These are phyloP conservation scores for Eucalyptus caleyi DNA, from an alignment of 345 rosid species.

Conservation along the genomic window DNA sequence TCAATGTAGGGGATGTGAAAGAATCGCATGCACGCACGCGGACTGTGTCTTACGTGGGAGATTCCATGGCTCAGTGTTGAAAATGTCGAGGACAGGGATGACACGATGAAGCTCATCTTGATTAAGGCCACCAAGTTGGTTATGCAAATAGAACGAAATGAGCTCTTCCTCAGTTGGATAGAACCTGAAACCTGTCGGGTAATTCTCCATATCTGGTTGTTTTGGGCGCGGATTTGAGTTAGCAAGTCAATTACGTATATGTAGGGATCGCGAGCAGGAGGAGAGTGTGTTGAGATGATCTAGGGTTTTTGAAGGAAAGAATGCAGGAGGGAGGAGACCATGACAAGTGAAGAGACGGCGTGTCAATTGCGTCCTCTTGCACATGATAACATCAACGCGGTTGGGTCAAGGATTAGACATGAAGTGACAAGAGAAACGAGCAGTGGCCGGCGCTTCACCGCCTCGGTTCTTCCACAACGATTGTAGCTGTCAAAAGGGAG, in stretches of 20 bases:
- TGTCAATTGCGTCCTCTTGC: background rate
- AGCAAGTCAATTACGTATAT: background rate
- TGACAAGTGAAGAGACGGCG: background rate
- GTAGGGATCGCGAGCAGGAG: background rate
- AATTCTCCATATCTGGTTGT: background rate
- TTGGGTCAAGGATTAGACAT: background rate
- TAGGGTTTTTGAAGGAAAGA: no score
- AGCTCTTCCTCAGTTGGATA: conserved; percentile 1
- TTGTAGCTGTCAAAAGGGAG: background rate
- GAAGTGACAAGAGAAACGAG: no score
- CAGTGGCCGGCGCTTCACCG: background rate
- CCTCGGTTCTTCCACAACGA: background rate
- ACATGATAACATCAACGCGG: background rate
- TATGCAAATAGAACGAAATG: background rate
- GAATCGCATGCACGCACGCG: background rate
- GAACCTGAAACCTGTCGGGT: background rate
- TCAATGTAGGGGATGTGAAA: background rate
- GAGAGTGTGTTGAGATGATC: background rate
- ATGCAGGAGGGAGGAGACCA: background rate
- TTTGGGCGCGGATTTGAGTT: background rate
- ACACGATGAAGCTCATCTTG: background rate
- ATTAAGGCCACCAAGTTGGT: background rate
- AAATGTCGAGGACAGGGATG: background rate
- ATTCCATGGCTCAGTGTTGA: background rate
- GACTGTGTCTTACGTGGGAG: background rate